Conservation (phyloP, 495 filamentous ascomycete species). For the Pyrenopolyporus hunteri region DNA sequence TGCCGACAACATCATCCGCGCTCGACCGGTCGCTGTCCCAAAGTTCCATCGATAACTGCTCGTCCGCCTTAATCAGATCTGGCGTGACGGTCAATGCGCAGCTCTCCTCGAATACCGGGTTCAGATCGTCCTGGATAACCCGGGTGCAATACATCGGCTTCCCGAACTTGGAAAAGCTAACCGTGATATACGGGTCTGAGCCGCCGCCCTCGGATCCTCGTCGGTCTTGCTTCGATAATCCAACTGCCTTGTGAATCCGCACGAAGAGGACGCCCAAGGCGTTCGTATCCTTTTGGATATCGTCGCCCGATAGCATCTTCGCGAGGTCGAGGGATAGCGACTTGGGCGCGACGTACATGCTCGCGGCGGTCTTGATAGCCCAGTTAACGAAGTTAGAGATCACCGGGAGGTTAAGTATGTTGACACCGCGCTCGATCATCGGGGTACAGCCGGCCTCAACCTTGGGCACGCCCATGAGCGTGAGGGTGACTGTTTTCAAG, state of each 20-base stretch:
- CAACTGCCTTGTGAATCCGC: slow-evolving; percentile 83
- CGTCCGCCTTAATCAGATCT: slow-evolving; percentile 88
- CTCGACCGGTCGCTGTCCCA: slow-evolving; percentile 92
- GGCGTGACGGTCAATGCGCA: slow-evolving; percentile 85
- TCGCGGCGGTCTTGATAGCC: slow-evolving; percentile 83
- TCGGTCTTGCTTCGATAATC: slow-evolving; percentile 89
- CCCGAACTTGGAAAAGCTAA: slow-evolving; percentile 78
- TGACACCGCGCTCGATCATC: slow-evolving; percentile 86
- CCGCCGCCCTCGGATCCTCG: slow-evolving; percentile 85
- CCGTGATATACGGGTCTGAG: slow-evolving; percentile 88
- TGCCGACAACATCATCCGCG: slow-evolving; percentile 92
- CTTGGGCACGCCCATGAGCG: slow-evolving; percentile 88
- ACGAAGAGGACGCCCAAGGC: slow-evolving; percentile 90
- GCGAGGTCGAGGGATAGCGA: slow-evolving; percentile 90
- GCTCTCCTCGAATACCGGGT: slow-evolving; percentile 90
- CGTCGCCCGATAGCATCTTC: slow-evolving; percentile 87
- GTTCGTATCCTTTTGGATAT: slow-evolving; percentile 84
- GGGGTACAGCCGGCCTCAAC: slow-evolving; percentile 90
- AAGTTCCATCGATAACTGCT: slow-evolving; percentile 89
- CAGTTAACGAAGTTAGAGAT: slow-evolving; percentile 98
- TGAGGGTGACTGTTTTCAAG: slow-evolving; percentile 89
- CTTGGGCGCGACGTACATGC: slow-evolving; percentile 96
- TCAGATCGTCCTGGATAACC: slow-evolving; percentile 92
- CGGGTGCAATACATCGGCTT: slow-evolving; percentile 98
- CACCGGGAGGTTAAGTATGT: slow-evolving; percentile 87